phyloP scores from a whole-genome alignment of 2,329 filamentous ascomycete species.

The Neonectria magnoliae region DNA sequence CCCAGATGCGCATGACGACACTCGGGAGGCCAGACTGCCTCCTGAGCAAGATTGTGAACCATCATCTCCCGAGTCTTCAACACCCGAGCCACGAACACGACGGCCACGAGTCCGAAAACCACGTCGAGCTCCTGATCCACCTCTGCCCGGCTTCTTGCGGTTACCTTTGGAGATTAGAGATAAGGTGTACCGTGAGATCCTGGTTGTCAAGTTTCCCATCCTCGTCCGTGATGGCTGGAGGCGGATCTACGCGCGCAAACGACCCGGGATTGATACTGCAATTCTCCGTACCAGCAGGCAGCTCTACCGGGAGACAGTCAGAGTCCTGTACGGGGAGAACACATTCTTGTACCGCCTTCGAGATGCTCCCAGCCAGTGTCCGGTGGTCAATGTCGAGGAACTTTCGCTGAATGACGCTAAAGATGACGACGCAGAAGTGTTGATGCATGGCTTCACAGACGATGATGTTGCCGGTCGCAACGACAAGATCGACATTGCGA shows the following conservation, averaged over 20 bases:
- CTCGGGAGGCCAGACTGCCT: background rate
- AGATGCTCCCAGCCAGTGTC: slow-evolving; percentile 42
- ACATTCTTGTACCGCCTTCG: slow-evolving; percentile 58
- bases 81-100: background rate
- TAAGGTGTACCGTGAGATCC: slow-evolving; percentile 45
- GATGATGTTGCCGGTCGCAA: slow-evolving; percentile 25
- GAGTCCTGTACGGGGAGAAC: slow-evolving; percentile 60
- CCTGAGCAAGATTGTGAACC: background rate
- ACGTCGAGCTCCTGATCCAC: background rate
- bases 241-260: slow-evolving; percentile 44
- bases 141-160: slow-evolving; percentile 15
- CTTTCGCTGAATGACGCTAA: slow-evolving; percentile 19
- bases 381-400: slow-evolving; percentile 24
- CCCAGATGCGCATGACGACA: slow-evolving; percentile 11
- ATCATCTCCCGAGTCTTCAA: too few relatives aligned
- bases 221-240: slow-evolving; percentile 49
- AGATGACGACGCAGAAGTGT: slow-evolving; percentile 24
- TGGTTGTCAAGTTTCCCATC: slow-evolving; percentile 46
- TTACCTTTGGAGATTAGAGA: slow-evolving; percentile 46
- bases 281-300: slow-evolving; percentile 51
- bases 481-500: slow-evolving; percentile 45
- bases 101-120: background rate
- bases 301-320: slow-evolving; percentile 50
- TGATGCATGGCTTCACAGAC: background rate
- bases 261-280: slow-evolving; percentile 44